Conservation (phyloP, 2,329 filamentous ascomycete species). For the Verticillium klebahnii region DNA sequence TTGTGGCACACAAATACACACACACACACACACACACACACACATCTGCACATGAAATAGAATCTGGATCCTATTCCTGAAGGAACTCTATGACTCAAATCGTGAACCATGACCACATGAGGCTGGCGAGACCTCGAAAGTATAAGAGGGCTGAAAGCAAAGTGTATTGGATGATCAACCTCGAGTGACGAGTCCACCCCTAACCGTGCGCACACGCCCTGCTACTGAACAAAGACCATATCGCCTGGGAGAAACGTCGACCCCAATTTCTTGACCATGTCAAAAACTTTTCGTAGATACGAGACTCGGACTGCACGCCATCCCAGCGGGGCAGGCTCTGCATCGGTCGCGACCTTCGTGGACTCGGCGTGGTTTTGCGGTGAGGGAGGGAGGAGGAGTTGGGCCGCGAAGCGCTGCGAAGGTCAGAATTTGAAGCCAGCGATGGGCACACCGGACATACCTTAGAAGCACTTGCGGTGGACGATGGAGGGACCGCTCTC, state of each 20-base stretch:
- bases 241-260: conserved; percentile 42
- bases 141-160: conserved; percentile 26
- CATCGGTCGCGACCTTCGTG: conserved; percentile 39
- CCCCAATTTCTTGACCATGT: conserved; percentile 48
- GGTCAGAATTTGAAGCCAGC: background rate
- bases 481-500: conserved; percentile 99
- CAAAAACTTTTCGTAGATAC: conserved; percentile 55
- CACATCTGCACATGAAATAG: conserved; percentile 15
- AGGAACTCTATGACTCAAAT: conserved; percentile 2
- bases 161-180: conserved; percentile 55
- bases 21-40: conserved; percentile 10
- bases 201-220: conserved; percentile 43
- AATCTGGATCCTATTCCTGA: conserved; percentile 18
- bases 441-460: conserved; percentile 31
- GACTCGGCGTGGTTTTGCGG: conserved; percentile 32
- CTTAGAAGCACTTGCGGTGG: conserved; percentile 99
- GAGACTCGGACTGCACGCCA: conserved; percentile 46
- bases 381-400: conserved; percentile 23
- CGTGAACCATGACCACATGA: conserved; percentile 4
- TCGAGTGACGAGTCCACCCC: conserved; percentile 45
- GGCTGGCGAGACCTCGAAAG: conserved; percentile 17
- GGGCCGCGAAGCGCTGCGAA: conserved; percentile 4
- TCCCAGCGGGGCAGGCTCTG: conserved; percentile 39
- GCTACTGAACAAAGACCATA: conserved; percentile 46
- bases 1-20: background rate